phyloP scores from a whole-genome alignment of 495 filamentous ascomycete species.

The Niebla homalea region DNA sequence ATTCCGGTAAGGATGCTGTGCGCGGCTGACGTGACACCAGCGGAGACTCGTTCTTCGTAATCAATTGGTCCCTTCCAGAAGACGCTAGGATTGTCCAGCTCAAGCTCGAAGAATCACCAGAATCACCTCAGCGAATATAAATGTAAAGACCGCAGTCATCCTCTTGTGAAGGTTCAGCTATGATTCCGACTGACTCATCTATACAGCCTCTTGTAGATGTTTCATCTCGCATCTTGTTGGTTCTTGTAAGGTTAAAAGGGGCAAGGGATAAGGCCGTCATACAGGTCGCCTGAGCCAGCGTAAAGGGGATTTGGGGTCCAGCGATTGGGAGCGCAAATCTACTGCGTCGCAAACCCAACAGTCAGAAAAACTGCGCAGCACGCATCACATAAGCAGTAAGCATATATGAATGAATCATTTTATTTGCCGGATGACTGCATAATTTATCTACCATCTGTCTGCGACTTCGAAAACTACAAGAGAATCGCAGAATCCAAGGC shows the following conservation, averaged over 20 bases:
- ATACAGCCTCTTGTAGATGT: too few relatives aligned
- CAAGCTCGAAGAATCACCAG: background rate
- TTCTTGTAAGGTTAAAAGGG: background rate
- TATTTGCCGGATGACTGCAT: background rate
- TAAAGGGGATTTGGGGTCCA: background rate
- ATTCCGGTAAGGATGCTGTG: background rate
- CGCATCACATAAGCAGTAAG: background rate
- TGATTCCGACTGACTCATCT: background rate
- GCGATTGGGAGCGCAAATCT: background rate
- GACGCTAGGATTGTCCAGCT: slow-evolving; percentile 1
- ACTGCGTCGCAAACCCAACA: background rate
- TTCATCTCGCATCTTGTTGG: background rate
- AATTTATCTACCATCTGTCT: background rate
- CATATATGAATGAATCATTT: background rate
- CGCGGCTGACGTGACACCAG: background rate
- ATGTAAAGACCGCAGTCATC: background rate
- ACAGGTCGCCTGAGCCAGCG: slow-evolving; percentile 1
- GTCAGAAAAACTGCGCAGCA: background rate
- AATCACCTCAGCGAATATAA: slow-evolving; percentile 4
- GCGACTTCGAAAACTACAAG: too few relatives aligned
- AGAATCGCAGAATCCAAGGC: too few relatives aligned
- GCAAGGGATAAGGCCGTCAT: background rate
- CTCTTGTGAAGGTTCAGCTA: background rate
- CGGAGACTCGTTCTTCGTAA: background rate
- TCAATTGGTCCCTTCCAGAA: slow-evolving; percentile 2